These are phyloP conservation scores for Ogataea degrootiae DNA, from an alignment of 805 yeast genomes.

Conservation along the genomic window DNA sequence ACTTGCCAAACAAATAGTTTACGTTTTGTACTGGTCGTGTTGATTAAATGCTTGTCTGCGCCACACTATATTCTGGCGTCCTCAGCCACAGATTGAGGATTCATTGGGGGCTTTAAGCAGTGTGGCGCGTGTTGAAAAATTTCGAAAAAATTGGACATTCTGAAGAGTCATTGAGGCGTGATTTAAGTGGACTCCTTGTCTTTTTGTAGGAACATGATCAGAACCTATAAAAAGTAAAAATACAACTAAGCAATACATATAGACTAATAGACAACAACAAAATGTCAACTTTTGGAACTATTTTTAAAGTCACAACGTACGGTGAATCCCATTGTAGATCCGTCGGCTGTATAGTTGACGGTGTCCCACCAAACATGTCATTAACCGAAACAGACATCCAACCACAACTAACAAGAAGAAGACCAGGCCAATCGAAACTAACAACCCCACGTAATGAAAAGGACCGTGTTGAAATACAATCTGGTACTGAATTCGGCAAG, in stretches of 20 bases:
- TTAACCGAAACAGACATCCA: constrained; percentile 85
- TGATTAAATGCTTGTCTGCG: too few species aligned
- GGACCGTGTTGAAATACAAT: constrained; percentile 87
- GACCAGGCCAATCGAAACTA: constrained; percentile 93
- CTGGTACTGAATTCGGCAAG: constrained; percentile 87
- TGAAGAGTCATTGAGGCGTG: too few species aligned
- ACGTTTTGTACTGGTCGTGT: too few species aligned
- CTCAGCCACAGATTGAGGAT: too few species aligned
- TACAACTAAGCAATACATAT: background rate
- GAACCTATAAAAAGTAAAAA: too few species aligned
- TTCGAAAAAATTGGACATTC: too few species aligned
- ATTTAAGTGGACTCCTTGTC: too few species aligned
- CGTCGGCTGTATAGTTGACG: constrained; percentile 97
- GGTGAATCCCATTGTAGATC: constrained; percentile 98
- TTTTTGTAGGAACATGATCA: too few species aligned
- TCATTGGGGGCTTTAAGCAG: too few species aligned
- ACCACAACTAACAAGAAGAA: constrained; percentile 92
- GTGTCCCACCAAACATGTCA: constrained; percentile 92
- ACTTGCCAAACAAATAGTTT: too few species aligned
- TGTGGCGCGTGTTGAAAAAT: too few species aligned
- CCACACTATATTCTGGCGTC: too few species aligned
- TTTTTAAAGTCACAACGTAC: constrained; percentile 81
- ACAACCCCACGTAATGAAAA: constrained; percentile 96
- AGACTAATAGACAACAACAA: background rate
- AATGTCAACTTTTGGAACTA: constrained; percentile 75